Percentiles rank a stretch among this genome's conserved stretches.
Conservation (phyloP, 2,329 filamentous ascomycete species). For the Nemania sp. region DNA sequence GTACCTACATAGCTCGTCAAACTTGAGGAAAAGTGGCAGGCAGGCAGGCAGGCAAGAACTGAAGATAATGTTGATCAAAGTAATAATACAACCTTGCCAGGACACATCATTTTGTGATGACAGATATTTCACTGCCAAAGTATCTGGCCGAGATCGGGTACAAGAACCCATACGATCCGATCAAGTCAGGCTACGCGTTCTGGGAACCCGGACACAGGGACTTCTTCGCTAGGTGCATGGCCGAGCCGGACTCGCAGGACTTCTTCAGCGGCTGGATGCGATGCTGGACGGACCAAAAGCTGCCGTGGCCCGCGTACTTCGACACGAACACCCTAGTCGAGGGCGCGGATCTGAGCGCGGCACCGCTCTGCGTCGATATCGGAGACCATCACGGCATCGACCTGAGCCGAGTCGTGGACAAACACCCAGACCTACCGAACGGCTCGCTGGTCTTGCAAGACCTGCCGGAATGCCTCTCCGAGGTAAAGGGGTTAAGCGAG, state of each 20-base stretch:
- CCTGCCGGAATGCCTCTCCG: slow-evolving; percentile 48
- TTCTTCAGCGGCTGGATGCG: slow-evolving; percentile 45
- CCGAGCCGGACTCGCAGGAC: slow-evolving; percentile 36
- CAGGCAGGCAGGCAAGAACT: slow-evolving; percentile 11
- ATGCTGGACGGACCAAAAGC: slow-evolving; percentile 37
- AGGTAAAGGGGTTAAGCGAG: slow-evolving; percentile 28
- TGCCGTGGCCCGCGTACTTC: slow-evolving; percentile 39
- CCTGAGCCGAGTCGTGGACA: slow-evolving; percentile 48
- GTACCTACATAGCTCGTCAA: slow-evolving; percentile 28
- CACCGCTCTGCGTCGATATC: slow-evolving; percentile 55
- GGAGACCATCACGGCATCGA: slow-evolving; percentile 57
- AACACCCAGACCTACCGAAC: slow-evolving; percentile 47
- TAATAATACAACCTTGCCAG: slow-evolving; percentile 12
- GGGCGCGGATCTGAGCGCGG: slow-evolving; percentile 42
- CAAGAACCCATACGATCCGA: slow-evolving; percentile 38
- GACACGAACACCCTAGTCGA: slow-evolving; percentile 43
- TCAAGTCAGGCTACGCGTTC: slow-evolving; percentile 37
- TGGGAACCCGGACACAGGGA: slow-evolving; percentile 34
- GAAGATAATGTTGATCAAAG: slow-evolving; percentile 14
- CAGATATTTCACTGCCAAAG: slow-evolving; percentile 34
- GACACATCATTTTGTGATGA: slow-evolving; percentile 31
- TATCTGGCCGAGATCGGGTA: slow-evolving; percentile 44
- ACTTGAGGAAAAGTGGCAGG: background rate
- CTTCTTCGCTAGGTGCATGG: slow-evolving; percentile 40
- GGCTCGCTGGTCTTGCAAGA: slow-evolving; percentile 56